These are phyloP conservation scores for Pseudogymnoascus pannorum DNA, from an alignment of 2,329 filamentous ascomycete genomes.

Conservation along the genomic window DNA sequence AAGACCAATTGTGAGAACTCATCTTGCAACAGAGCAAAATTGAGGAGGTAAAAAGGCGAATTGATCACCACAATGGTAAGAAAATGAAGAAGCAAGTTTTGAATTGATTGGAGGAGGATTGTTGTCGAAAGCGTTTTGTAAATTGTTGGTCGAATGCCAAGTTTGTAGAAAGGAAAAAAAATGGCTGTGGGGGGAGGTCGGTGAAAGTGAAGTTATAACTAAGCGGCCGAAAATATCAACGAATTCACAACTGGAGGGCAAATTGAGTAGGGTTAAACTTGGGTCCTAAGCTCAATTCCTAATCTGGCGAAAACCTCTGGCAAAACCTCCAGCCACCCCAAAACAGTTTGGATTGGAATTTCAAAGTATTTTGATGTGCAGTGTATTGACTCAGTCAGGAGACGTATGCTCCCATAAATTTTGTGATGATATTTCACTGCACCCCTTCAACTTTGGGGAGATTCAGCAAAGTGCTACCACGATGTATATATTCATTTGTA, in stretches of 20 bases:
- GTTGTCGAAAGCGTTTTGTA: background rate
- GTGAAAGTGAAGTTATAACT: slow-evolving; percentile 8
- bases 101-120: slow-evolving; percentile 4
- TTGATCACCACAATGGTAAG: background rate
- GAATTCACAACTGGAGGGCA: slow-evolving; percentile 3
- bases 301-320: background rate
- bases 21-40: slow-evolving; percentile 1
- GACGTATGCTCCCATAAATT: background rate
- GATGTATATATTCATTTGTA: background rate
- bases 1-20: slow-evolving; percentile 5
- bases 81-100: background rate
- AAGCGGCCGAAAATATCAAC: background rate
- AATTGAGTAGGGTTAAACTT: background rate
- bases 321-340: background rate
- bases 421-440: background rate
- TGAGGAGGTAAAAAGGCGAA: background rate
- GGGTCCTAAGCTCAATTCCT: slow-evolving; percentile 4
- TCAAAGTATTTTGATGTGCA: background rate
- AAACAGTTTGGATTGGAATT: background rate
- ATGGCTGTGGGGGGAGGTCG: background rate
- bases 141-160: background rate
- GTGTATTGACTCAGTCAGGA: background rate
- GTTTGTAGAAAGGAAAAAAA: slow-evolving; percentile 3
- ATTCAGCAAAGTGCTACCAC: background rate
- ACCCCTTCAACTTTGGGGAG: background rate